Evolutionary conservation across 805 yeast species (phyloP).

Genomic region (Kazachstania viticola): DNA sequence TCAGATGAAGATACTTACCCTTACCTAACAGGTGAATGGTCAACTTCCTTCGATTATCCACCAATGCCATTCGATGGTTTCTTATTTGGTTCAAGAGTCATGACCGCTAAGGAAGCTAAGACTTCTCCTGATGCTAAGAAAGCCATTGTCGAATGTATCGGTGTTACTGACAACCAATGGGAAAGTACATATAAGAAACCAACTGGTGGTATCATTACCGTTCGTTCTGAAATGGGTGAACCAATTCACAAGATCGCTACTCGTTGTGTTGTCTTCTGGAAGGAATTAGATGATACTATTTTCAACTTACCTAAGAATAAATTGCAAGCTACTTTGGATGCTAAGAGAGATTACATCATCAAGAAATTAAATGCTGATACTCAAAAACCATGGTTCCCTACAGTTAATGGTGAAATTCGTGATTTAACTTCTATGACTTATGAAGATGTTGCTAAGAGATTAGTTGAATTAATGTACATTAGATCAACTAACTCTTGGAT

Average conservation of each 20-base stretch:
- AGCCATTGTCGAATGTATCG: slow-evolving; percentile 82
- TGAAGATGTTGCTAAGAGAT: slow-evolving; percentile 76
- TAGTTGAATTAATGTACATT: slow-evolving; percentile 81
- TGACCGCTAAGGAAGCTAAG: slow-evolving; percentile 93
- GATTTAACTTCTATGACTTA: slow-evolving; percentile 95
- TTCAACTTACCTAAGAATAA: slow-evolving; percentile 86
- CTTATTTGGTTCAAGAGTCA: slow-evolving; percentile 89
- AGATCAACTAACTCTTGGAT: slow-evolving; percentile 75
- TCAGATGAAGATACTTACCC: slow-evolving; percentile 95
- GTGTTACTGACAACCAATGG: slow-evolving; percentile 85
- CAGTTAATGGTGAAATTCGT: slow-evolving; percentile 58
- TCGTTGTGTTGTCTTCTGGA: slow-evolving; percentile 95
- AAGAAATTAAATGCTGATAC: slow-evolving; percentile 79
- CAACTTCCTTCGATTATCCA: slow-evolving; percentile 76
- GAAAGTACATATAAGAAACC: slow-evolving; percentile 89
- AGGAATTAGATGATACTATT: slow-evolving; percentile 89
- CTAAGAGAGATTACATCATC: slow-evolving; percentile 81
- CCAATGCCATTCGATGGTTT: slow-evolving; percentile 99
- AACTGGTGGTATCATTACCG: slow-evolving; percentile 95
- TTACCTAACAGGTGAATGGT: slow-evolving; percentile 95
- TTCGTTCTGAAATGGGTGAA: slow-evolving; percentile 98
- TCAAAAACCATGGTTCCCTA: slow-evolving; percentile 97
- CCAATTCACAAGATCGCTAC: slow-evolving; percentile 98
- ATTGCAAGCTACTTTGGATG: slow-evolving; percentile 64
- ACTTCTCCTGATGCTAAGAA: slow-evolving; percentile 90